Evolutionary conservation across 805 yeast species (phyloP), one percentile per base, ranked within the genome.

Genomic region (Candida insectorum): DNA sequence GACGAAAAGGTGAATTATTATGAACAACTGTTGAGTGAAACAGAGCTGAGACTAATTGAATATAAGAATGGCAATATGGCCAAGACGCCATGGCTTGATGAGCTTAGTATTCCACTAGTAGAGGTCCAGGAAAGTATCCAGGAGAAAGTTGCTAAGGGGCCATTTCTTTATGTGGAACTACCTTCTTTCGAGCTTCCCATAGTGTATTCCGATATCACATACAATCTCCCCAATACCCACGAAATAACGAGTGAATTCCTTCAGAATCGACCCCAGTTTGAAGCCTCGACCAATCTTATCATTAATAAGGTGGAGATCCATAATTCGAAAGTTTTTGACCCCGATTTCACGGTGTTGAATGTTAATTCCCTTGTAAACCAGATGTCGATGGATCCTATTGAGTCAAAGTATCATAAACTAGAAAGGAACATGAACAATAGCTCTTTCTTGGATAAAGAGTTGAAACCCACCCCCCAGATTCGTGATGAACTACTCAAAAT

Each of bases 401-500:
- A 93, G 52, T 73, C 79, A 43, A 93, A 91, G 54, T 87, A 83
- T 52, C 77, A 95, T 44, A 78, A 82, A 37, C 60, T 91, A 33
- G 93, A 89, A 43, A 81, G 97, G 56, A 62, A 62, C 33, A 77
- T 84, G 30, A 86, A 89, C 45, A 82, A 84, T 49, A 76, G 81
- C 31, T 73, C 85, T 1, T 73, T 85, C 17, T 59, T 86, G 23
- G 97, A 89, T 52, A 79, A 77, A 45, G 96, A 88, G 37, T 67
- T 86, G 29, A 86, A 89, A 47, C 98, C 98, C 1, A 83, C 91
- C 13, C 82, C 95, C 3, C 83, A 79, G 48, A 69, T 81, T 22
- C 69, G 96, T 46, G 87, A 81, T 41, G 84, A 85, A 44, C 69
- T 91, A 34, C 69, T 75, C 37, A 69, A 64, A 28, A 85, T 89